Evolutionary conservation across 2,329 filamentous ascomycete species (phyloP).

Genomic region (Diplodia scrobiculata): DNA sequence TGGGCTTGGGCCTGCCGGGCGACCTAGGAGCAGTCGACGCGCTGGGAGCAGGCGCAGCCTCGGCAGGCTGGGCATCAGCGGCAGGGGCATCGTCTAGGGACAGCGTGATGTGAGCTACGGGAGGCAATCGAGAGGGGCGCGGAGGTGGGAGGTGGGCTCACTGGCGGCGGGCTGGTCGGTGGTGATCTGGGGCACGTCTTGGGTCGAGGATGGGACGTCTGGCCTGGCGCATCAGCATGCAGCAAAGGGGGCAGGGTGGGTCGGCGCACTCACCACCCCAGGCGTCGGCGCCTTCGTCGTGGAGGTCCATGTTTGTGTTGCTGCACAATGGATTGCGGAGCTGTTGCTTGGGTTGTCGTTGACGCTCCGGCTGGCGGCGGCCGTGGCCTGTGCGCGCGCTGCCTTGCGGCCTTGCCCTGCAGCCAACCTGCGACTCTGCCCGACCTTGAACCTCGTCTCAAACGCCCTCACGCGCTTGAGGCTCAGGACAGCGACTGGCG

Average conservation of each 20-base stretch:
- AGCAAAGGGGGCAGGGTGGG: background rate
- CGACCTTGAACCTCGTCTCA: background rate
- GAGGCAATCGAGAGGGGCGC: background rate
- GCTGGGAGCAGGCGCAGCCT: slow-evolving; percentile 39
- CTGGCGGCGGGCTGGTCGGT: slow-evolving; percentile 34
- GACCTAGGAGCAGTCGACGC: slow-evolving; percentile 50
- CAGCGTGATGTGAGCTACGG: slow-evolving; percentile 12
- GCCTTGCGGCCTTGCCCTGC: background rate
- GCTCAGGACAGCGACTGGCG: slow-evolving; percentile 17
- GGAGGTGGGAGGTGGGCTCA: slow-evolving; percentile 31
- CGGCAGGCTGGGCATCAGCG: slow-evolving; percentile 31
- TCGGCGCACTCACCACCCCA: slow-evolving; percentile 45
- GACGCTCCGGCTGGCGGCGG: slow-evolving; percentile 5
- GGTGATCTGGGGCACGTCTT: slow-evolving; percentile 46
- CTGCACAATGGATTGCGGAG: slow-evolving; percentile 11
- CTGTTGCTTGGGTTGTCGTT: slow-evolving; percentile 20
- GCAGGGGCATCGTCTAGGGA: slow-evolving; percentile 16
- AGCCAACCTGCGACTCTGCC: no score
- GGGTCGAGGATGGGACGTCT: slow-evolving; percentile 53
- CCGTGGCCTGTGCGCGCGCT: background rate
- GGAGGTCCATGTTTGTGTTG: slow-evolving; percentile 44
- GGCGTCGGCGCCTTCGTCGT: slow-evolving; percentile 47
- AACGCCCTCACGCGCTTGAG: slow-evolving; percentile 7
- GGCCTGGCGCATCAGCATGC: slow-evolving; percentile 28
- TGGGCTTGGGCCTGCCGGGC: slow-evolving; percentile 46